Evolutionary conservation across 1,284 basidiomycete species (phyloP), one percentile per base, ranked within the genome.

Genomic region (Sanghuangporus baumii): DNA sequence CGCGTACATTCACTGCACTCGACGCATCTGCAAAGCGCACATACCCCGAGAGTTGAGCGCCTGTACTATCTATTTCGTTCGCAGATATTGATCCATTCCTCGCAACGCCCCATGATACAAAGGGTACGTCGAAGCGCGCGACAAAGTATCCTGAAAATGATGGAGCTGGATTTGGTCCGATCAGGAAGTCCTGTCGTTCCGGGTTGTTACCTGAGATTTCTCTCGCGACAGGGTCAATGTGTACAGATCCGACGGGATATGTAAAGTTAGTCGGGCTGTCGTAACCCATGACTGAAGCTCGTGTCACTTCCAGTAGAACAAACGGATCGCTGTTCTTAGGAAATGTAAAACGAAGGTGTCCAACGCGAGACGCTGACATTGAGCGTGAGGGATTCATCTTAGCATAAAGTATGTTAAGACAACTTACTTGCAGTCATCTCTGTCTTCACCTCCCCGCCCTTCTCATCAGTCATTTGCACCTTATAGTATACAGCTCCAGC

Each of bases 271-370:
- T 73, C 0, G 85, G 79, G 55, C 80, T 74, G n/a, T 78, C 81
- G 2, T 82, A 86, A 2, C 86, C 86, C 43, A 88, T 74, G 23
- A 89, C 79, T 0, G 77, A 81, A 16, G 84, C 79, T 4, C 91
- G 81, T 0, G 88, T 85, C 0, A 87, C 86, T 70, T 93, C 88
- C 12, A 94, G 67, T 11, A 91, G 76, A 55, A 94, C 74, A 64
- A 88, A 88, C 0, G 90, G 89, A 0, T 61, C 60, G 2, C 70
- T 67, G n/a, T 77, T 76, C 16, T 75, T 71, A 5, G 72, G 71
- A 75, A 93, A 91, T 0, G 84, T 87, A 74, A 93, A 91, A 1
- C 86, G 81, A 1, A 93, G 76, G 69, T 93, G 89, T 0, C 88
- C 90, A 16, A 90, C 89, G 16, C 89, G 84, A 4, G 90, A 91